Percentiles rank a stretch among this genome's conserved stretches.
Evolutionary conservation across 1,284 basidiomycete species (phyloP).

Genomic region (Pseudomicrostroma phylloplanum): DNA sequence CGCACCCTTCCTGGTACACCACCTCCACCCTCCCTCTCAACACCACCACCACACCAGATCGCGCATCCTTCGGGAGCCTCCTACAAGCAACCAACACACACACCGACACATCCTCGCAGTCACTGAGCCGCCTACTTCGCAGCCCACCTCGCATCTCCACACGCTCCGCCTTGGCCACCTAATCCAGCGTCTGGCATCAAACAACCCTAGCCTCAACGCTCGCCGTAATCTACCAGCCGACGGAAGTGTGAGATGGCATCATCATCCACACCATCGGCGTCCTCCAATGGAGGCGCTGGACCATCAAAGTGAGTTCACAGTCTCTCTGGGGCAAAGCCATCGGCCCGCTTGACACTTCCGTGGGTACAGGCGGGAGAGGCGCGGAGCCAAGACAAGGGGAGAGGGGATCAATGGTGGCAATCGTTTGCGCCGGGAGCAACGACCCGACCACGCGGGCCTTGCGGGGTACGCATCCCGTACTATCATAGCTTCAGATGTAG

Average conservation of each 20-base stretch:
- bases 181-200: no score
- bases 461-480: background rate
- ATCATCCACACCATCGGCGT: background rate
- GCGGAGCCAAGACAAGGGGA: background rate
- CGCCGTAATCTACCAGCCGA: no score
- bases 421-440: background rate
- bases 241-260: no score
- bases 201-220: no score
- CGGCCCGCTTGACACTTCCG: background rate
- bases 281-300: background rate
- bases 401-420: background rate
- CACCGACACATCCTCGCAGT: background rate
- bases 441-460: background rate
- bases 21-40: no score
- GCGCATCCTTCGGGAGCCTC: background rate
- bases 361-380: background rate
- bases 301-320: background rate
- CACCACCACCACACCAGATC: no score
- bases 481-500: background rate
- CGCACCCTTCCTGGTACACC: no score
- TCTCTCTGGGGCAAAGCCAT: background rate
- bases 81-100: background rate
- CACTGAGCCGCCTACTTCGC: background rate
- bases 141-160: no score
- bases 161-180: no score